Base-by-base conservation (phyloP, 2,329 filamentous ascomycete genomes). In the Penicillium capsulatum region DNA sequence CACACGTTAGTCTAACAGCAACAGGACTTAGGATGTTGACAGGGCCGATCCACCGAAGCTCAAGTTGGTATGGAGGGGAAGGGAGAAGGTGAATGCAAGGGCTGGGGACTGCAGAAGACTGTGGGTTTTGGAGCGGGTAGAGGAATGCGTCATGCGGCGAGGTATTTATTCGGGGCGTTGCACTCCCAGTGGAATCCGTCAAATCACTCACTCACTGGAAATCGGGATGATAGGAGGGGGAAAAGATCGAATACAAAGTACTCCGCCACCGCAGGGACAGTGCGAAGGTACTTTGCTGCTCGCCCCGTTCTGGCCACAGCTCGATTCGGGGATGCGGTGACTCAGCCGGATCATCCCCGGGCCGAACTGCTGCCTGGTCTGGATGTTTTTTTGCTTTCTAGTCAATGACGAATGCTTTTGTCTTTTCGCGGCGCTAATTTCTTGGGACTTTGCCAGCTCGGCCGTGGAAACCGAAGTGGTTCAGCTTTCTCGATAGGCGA, bases 91-190 rank as follows among this genome's bases (percentile, higher is more conserved):
- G 31, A 40, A 44, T 36, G 51, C 47, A 46, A 48, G 52, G 47
- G 48, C 19, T 22, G 51, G 39, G 42, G 36, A 42, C 51, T 50
- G 42, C 27, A 45, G 36, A 28, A 34, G 31, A 45, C 38, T 39
- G 45, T 37, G 43, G 50, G 45, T 42, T 57, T 42, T 44, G 42
- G 33, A 36, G 37, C 48, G 50, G 48, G 36, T 45, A 38, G 48
- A 56, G 51, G 50, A 58, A 62, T 64, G 61, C 61, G 61, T 64
- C 61, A 64, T 64, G 37, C 36, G 34, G 34, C 20, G 32, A 42
- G 45, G 38, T 40, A 37, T 31, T 42, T 44, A 40, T 42, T 43
- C 38, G 9, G 40, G 27, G 10, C 26, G 4, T 34, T 34, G 27
- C 27, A 13, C 8, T 17, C 17, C 17, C 17, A 31, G 15, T 17